Percentiles rank a stretch among this genome's conserved stretches.
These are phyloP conservation scores for Vigna radiata DNA, from an alignment of 306 rosid genomes.

Conservation along the genomic window DNA sequence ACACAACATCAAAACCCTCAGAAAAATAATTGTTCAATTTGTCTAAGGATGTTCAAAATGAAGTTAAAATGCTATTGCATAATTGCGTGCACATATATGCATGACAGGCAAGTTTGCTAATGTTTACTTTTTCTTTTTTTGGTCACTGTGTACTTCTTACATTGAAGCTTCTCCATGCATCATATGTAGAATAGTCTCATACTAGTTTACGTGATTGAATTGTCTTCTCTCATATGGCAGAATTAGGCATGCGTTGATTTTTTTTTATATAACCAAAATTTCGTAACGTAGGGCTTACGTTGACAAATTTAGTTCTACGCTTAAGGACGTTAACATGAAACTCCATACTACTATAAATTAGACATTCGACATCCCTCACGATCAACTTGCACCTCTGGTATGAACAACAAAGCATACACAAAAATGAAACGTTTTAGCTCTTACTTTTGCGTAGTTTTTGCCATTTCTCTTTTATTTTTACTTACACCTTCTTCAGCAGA, in stretches of 20 bases:
- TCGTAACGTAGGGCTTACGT: not conserved
- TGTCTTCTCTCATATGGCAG: not conserved
- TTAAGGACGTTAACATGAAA: not conserved
- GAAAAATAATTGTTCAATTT: not conserved
- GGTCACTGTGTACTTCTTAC: not conserved
- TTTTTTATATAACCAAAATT: too few species aligned
- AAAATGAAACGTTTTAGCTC: conserved; percentile 10
- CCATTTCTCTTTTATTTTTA: conserved; percentile 41
- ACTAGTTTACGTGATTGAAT: conserved; percentile 7
- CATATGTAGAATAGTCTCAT: not conserved
- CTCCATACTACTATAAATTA: not conserved
- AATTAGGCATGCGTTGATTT: not conserved
- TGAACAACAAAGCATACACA: not conserved
- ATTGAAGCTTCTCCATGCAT: not conserved
- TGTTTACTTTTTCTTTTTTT: too few species aligned
- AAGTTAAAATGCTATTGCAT: not conserved
- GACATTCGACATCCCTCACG: not conserved
- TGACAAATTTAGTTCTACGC: conserved; percentile 2
- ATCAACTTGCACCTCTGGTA: not conserved
- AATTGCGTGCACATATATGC: not conserved
- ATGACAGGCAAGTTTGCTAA: not conserved
- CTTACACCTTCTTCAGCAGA: conserved; percentile 40
- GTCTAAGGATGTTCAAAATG: not conserved
- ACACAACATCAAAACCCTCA: too few species aligned
- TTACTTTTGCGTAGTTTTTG: not conserved